Conservation (phyloP, 2,329 filamentous ascomycete genomes). For the Chaetomiaceae sp. region DNA sequence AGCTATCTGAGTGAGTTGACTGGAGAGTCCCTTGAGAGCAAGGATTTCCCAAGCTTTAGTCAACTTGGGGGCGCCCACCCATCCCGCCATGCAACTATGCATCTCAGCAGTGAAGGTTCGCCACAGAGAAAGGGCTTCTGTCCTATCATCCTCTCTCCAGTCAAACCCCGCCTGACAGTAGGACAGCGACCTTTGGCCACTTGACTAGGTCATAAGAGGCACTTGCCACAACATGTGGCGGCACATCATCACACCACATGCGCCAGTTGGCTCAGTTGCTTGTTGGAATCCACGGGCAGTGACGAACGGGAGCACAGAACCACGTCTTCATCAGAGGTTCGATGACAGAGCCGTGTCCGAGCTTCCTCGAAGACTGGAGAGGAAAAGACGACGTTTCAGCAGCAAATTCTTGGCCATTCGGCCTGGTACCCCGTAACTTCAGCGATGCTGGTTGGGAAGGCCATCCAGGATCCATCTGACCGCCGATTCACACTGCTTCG, state of each 20-base stretch:
- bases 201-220: neutral
- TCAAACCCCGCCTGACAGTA: neutral
- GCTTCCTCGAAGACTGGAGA: neutral
- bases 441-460: too few relatives aligned
- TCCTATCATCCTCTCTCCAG: neutral
- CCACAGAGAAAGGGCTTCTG: neutral
- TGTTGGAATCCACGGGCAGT: too few relatives aligned
- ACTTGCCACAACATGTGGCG: neutral
- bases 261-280: too few relatives aligned
- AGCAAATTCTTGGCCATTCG: slow-evolving; percentile 11
- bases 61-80: neutral
- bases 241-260: too few relatives aligned
- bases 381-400: slow-evolving; percentile 10
- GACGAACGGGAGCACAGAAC: too few relatives aligned
- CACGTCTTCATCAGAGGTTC: neutral
- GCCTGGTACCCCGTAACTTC: slow-evolving; percentile 12
- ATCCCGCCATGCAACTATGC: neutral
- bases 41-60: slow-evolving; percentile 4
- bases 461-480: slow-evolving; percentile 11
- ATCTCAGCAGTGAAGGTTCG: neutral
- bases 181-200: neutral
- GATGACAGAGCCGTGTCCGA: neutral
- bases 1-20: too few relatives aligned
- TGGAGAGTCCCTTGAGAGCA: slow-evolving; percentile 1
- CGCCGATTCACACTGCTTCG: slow-evolving; percentile 13